Evolutionary conservation across 495 filamentous ascomycete genomes (phyloP).

Genomic region (Aspergillus sparsus): DNA sequence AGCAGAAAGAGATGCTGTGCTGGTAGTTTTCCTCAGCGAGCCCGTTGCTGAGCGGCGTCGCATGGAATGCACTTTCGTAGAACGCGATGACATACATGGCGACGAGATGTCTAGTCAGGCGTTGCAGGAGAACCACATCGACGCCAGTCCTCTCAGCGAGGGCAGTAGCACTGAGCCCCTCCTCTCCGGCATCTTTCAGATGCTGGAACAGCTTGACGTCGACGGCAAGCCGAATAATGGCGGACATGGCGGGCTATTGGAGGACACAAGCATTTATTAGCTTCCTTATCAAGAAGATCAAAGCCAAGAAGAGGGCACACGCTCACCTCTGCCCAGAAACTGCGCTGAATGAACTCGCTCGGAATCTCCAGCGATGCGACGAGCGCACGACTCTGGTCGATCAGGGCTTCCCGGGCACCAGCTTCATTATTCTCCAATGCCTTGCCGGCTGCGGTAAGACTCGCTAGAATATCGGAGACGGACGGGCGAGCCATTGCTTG

Average conservation of each 20-base stretch:
- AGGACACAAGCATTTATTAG: too few relatives aligned
- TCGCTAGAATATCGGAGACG: slow-evolving; percentile 12
- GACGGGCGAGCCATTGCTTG: too few relatives aligned
- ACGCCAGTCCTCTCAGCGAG: slow-evolving; percentile 33
- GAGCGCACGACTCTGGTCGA: slow-evolving; percentile 36
- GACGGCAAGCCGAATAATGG: slow-evolving; percentile 37
- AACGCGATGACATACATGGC: slow-evolving; percentile 29
- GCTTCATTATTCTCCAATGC: slow-evolving; percentile 35
- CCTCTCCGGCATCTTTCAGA: slow-evolving; percentile 29
- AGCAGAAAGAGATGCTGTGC: slow-evolving; percentile 31
- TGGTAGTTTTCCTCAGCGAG: slow-evolving; percentile 31
- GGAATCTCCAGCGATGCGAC: slow-evolving; percentile 36
- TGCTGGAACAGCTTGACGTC: slow-evolving; percentile 39
- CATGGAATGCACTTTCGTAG: slow-evolving; percentile 24
- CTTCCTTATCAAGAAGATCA: not conserved
- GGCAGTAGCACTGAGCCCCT: slow-evolving; percentile 25
- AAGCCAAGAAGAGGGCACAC: not conserved
- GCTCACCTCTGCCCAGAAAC: slow-evolving; percentile 45
- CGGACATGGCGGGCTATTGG: slow-evolving; percentile 41
- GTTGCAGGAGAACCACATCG: slow-evolving; percentile 29
- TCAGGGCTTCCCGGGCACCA: slow-evolving; percentile 36
- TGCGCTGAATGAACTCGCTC: slow-evolving; percentile 41
- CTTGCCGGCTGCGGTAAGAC: slow-evolving; percentile 13
- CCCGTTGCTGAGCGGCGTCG: slow-evolving; percentile 26
- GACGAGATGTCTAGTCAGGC: slow-evolving; percentile 30